Conservation (phyloP, 352 stramenopile genomes). For the Globisporangium barbulae region DNA sequence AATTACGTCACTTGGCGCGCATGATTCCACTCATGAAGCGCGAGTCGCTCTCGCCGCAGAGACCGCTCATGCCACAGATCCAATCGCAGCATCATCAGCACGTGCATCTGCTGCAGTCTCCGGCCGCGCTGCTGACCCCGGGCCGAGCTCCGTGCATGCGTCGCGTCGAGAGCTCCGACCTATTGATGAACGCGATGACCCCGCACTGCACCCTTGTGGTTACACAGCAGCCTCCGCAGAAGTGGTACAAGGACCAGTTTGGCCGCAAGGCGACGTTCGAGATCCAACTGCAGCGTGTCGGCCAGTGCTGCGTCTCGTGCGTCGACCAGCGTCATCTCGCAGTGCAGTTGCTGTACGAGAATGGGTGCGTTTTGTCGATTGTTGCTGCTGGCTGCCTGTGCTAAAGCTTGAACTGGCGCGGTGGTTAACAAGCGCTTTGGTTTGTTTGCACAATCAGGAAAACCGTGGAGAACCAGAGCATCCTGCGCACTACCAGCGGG, state of each 20-base stretch:
- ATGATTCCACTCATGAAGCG: conserved; percentile 18
- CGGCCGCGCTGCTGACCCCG: not conserved
- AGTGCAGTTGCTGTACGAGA: conserved; percentile 75
- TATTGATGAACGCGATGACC: conserved; percentile 6
- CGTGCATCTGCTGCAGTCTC: not conserved
- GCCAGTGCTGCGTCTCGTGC: conserved; percentile 36
- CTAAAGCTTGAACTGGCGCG: too few species aligned
- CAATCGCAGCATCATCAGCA: conserved; percentile 6
- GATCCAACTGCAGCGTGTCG: conserved; percentile 33
- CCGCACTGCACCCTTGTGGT: conserved; percentile 42
- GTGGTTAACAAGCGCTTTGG: conserved; percentile 1
- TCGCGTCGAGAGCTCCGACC: conserved; percentile 16
- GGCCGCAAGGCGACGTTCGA: conserved; percentile 74
- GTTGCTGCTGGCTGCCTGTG: not conserved
- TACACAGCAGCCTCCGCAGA: conserved; percentile 50
- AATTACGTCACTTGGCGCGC: conserved; percentile 17
- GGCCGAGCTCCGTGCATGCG: not conserved
- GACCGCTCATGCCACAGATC: not conserved
- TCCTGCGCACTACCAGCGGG: conserved; percentile 54
- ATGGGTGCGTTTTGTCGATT: conserved; percentile 24
- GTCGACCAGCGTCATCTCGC: conserved; percentile 47
- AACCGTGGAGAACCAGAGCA: conserved; percentile 71
- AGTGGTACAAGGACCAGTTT: conserved; percentile 82
- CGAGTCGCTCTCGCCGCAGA: conserved; percentile 9
- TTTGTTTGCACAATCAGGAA: conserved; percentile 31